A percentile compares a stretch with the other conserved stretches of the same genome.
Evolutionary conservation across 768 basidiomycete species (phyloP).

Genomic region (Mycena vitilis): DNA sequence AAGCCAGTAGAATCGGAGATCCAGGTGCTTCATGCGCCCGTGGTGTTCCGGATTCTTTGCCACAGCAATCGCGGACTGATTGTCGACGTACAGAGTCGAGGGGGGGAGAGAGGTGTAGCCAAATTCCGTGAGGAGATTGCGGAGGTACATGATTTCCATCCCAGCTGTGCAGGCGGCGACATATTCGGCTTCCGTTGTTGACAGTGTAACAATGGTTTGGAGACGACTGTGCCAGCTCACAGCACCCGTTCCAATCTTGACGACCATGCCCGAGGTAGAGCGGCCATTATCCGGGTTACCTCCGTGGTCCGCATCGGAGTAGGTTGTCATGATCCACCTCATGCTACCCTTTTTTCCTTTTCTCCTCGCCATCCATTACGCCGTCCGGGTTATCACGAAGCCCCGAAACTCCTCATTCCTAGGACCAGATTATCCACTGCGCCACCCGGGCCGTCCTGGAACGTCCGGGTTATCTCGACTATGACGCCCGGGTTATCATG

Average conservation of each 20-base stretch:
- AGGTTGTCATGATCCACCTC: too few relatives aligned
- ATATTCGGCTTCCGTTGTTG: constrained; percentile 53
- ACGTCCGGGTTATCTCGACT: too few relatives aligned
- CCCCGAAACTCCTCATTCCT: too few relatives aligned
- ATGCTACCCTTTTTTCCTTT: too few relatives aligned
- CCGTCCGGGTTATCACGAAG: too few relatives aligned
- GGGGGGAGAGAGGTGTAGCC: constrained; percentile 33
- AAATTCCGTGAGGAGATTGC: constrained; percentile 45
- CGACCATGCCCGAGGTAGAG: constrained; percentile 51
- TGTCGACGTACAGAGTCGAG: constrained; percentile 48
- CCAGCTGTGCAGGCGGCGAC: constrained; percentile 47
- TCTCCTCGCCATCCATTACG: too few relatives aligned
- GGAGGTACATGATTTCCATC: constrained; percentile 47
- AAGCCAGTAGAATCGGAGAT: constrained; percentile 42
- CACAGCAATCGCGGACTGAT: constrained; percentile 48
- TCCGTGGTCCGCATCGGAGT: too few relatives aligned
- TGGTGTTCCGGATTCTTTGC: constrained; percentile 50
- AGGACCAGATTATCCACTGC: too few relatives aligned
- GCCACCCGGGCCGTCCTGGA: too few relatives aligned
- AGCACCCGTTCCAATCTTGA: constrained; percentile 47
- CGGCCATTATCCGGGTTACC: constrained; percentile 45
- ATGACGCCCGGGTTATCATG: too few relatives aligned
- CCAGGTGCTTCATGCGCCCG: constrained; percentile 46
- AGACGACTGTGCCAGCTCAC: constrained; percentile 52
- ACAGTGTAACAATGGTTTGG: constrained; percentile 53